Conservation (phyloP, 169 alveolate species). For the Plasmodium ovale region DNA sequence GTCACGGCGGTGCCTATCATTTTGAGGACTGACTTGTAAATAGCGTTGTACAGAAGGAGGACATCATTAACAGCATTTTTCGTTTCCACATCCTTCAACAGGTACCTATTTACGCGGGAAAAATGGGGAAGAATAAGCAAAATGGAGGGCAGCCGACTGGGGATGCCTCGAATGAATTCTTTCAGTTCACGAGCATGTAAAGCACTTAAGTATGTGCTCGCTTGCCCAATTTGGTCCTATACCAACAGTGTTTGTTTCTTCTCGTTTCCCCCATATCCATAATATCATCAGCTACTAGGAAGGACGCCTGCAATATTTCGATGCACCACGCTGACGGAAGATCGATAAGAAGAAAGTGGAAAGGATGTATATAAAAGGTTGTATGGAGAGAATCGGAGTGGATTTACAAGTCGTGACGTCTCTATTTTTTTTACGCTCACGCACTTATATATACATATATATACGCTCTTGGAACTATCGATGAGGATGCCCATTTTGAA, state of each 20-base stretch:
- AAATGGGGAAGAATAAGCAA: constrained; percentile 1
- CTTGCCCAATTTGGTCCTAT: too few relatives aligned
- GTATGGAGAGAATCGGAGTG: neutral
- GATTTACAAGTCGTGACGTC: neutral
- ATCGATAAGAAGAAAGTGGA: neutral
- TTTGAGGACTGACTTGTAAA: constrained; percentile 80
- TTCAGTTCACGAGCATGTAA: too few relatives aligned
- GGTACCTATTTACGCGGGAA: constrained; percentile 74
- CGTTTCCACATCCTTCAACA: constrained; percentile 83
- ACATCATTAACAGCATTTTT: constrained; percentile 85
- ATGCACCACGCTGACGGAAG: constrained; percentile 84
- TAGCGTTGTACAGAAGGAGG: constrained; percentile 80
- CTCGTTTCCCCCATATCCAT: constrained; percentile 85
- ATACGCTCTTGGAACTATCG: neutral
- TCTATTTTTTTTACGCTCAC: too few relatives aligned
- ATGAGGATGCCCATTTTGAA: neutral
- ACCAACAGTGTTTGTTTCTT: constrained; percentile 85
- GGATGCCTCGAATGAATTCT: too few relatives aligned
- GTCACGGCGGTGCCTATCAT: too few relatives aligned
- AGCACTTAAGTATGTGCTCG: too few relatives aligned
- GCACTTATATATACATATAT: neutral
- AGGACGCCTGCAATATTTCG: constrained; percentile 85
- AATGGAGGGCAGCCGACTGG: too few relatives aligned
- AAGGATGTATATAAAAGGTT: neutral
- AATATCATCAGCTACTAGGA: constrained; percentile 87